Conservation (phyloP, 225 moss, liverwort and hornwort species). For the Sphagnum contortum region DNA sequence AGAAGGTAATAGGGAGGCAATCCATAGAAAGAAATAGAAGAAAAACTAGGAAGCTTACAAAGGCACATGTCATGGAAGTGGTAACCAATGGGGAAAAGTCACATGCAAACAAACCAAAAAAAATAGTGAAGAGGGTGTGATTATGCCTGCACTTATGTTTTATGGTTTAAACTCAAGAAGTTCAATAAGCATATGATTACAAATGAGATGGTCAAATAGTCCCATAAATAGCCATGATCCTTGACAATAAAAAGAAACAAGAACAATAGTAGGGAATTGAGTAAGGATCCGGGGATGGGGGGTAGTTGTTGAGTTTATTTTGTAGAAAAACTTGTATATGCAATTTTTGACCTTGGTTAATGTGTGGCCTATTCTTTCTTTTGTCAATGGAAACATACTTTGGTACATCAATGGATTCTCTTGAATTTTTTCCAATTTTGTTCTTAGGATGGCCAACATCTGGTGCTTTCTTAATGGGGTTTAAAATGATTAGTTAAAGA, state of each 20-base stretch:
- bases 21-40: conserved; percentile 25
- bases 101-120: too few relatives aligned
- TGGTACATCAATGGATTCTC: too few relatives aligned
- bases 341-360: too few relatives aligned
- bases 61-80: not conserved
- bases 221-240: conserved; percentile 7
- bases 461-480: too few relatives aligned
- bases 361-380: too few relatives aligned
- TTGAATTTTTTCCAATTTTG: too few relatives aligned
- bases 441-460: too few relatives aligned
- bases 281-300: conserved; percentile 1
- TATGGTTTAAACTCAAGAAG: conserved; percentile 15
- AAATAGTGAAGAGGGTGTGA: not conserved
- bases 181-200: conserved; percentile 30
- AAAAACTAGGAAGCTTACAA: conserved; percentile 10
- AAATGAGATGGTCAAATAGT: conserved; percentile 4
- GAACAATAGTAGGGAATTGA: conserved; percentile 33
- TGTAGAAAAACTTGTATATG: too few relatives aligned
- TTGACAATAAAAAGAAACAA: conserved; percentile 44
- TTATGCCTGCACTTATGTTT: conserved; percentile 1
- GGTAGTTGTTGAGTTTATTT: too few relatives aligned
- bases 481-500: too few relatives aligned
- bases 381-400: too few relatives aligned
- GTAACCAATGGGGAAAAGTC: not conserved
- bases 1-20: conserved; percentile 6